Conservation (phyloP, 2,329 filamentous ascomycete genomes). For the Aspergillus piperis region DNA sequence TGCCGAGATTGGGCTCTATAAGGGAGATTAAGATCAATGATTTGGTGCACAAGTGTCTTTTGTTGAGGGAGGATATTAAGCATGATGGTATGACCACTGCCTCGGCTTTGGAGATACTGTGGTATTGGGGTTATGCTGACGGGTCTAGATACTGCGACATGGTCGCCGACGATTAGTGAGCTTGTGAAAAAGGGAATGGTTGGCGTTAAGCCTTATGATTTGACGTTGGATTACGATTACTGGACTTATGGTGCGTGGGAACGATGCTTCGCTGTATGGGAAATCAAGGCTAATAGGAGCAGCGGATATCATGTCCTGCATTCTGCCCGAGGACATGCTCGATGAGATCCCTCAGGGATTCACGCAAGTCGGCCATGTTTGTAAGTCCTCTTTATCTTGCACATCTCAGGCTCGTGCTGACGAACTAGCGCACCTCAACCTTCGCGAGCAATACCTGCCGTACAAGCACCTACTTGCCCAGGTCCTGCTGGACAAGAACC, state of each 20-base stretch:
- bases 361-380: constrained; percentile 83
- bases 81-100: constrained; percentile 35
- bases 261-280: not conserved
- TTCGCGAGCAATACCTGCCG: constrained; percentile 76
- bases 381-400: constrained; percentile 47
- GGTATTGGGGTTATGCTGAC: not conserved
- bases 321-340: constrained; percentile 77
- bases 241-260: constrained; percentile 72
- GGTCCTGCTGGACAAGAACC: constrained; percentile 88
- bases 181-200: constrained; percentile 70
- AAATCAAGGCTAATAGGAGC: constrained; percentile 10
- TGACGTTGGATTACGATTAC: constrained; percentile 78
- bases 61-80: constrained; percentile 42
- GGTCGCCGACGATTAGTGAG: constrained; percentile 69
- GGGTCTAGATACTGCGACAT: constrained; percentile 66
- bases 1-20: constrained; percentile 66
- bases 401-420: constrained; percentile 12
- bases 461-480: constrained; percentile 86
- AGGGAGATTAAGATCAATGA: constrained; percentile 56
- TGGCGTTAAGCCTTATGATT: constrained; percentile 70
- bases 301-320: constrained; percentile 80
- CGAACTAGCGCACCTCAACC: constrained; percentile 77
- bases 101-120: too few relatives aligned
- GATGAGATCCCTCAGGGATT: constrained; percentile 84
- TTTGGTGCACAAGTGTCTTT: constrained; percentile 38